Evolutionary conservation across 2,329 filamentous ascomycete genomes (phyloP), one percentile per base, ranked within the genome.

Genomic region (Fusarium poae): DNA sequence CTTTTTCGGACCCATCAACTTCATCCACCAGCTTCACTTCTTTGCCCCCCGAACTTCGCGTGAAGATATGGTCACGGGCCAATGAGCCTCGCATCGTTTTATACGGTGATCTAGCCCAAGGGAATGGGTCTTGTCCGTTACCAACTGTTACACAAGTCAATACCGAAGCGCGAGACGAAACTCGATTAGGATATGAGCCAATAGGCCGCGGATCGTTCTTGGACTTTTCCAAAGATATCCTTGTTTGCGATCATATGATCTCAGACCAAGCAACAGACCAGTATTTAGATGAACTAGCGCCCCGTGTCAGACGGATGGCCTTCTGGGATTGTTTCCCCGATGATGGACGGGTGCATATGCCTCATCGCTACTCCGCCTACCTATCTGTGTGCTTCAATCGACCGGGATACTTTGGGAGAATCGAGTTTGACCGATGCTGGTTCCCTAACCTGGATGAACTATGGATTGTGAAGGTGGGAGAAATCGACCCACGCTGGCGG

Each of bases 241-340:
- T 80, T 39, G 76, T 80, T 52, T 81, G 79, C 65, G 79, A 80
- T 62, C 73, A 77, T 58, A 77, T 72, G 57, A 77, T 81, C 51
- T 74, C 76, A 20, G 77, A 80, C 32, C 72, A 77, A 54, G 73
- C 68, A 27, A 67, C 73, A 39, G 74, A 78, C 35, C 67, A 74
- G 40, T 74, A 75, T 20, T 70, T 80, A 23, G 78, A 80, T 44
- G 65, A 74, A 16, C 67, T 81, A 32, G 78, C 77, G 2, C 75
- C 76, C 20, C 72, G 72, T 27, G 74, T 80, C 56, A 75, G 76
- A 60, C 75, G 77, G 40, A 67, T 80, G 32, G 79, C 77, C 13
- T 80, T 79, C 46, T 81, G 79, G 79, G 79, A 81, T 64, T 81
- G 79, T 62, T 78, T 79, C 57, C 79, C 78, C 2, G 79, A 81